Percentiles rank a stretch among this genome's conserved stretches.
Conservation (phyloP, 148 eudicot genomes). For the Diospyros kaki region DNA sequence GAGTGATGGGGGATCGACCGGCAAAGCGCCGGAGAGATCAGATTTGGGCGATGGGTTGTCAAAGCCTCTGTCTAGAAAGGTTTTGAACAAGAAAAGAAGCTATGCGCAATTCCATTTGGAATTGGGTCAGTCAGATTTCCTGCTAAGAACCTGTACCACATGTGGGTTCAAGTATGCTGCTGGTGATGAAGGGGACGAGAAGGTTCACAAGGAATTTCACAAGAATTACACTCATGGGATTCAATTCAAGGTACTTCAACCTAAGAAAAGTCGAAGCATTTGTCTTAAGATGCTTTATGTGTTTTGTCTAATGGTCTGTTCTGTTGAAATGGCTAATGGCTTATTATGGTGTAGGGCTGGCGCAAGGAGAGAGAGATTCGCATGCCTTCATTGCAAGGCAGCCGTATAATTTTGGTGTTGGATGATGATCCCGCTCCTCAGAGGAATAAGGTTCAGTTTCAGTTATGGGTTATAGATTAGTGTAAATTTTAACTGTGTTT, state of each 20-base stretch:
- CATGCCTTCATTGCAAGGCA: constrained; percentile 33
- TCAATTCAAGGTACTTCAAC: constrained; percentile 65
- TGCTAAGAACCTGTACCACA: constrained; percentile 55
- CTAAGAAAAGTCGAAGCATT: neutral
- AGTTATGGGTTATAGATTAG: neutral
- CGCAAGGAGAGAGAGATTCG: constrained; percentile 55
- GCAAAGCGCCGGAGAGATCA: constrained; percentile 20
- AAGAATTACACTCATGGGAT: constrained; percentile 69
- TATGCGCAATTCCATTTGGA: constrained; percentile 89
- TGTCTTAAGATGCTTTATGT: neutral
- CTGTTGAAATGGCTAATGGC: neutral
- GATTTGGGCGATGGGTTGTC: constrained; percentile 17
- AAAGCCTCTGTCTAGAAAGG: constrained; percentile 30
- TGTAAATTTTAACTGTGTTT: neutral
- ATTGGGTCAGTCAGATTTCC: constrained; percentile 89
- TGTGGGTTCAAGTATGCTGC: constrained; percentile 81
- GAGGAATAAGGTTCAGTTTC: constrained; percentile 57
- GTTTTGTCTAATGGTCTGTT: neutral
- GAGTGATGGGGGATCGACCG: constrained; percentile 15
- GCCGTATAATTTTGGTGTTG: constrained; percentile 59
- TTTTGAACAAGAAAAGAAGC: constrained; percentile 68
- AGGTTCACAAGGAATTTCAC: constrained; percentile 68
- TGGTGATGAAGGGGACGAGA: constrained; percentile 80
- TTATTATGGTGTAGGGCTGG: constrained; percentile 59
- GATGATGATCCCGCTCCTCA: constrained; percentile 64